Base-by-base conservation (phyloP, 2,329 filamentous ascomycete genomes). In the Nemania diffusa region DNA sequence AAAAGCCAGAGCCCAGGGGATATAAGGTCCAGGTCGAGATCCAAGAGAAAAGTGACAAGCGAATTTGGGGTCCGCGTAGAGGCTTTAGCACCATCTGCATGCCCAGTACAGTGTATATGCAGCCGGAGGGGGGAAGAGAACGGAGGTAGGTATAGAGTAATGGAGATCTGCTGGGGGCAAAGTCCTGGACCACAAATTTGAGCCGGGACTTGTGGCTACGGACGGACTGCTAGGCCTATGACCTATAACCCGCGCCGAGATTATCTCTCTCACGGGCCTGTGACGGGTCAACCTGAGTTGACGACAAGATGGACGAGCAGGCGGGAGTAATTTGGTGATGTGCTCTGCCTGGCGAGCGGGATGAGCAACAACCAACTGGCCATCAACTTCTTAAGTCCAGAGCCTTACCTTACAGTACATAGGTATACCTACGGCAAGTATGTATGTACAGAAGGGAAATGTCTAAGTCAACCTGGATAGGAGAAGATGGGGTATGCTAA, bases 41-140 rank as follows among this genome's bases (percentile, higher is more conserved):
- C 67, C 67, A 73, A 71, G 69, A 67, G 62, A n/a, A 67, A 62
- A 65, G 44, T 56, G 68, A 70, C 71, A 74, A 72, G 69, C 68
- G 71, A 75, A 72, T 76, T 75, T 73, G 74, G 73, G 69, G 69
- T 71, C 69, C 62, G 65, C 53, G 71, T 73, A 79, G 76, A 73
- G 76, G 74, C 73, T 77, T 72, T 75, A 75, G 73, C 60, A 69
- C 57, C 59, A 67, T 65, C 62, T 65, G 75, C 73, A 75, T 73
- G 73, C 69, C 70, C 71, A 72, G 71, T 74, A 75, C 72, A 69
- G 70, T 75, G 73, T 74, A 76, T 73, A 77, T 76, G 73, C 73
- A 74, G 72, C 75, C 72, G 64, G 73, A 76, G 71, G 75, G 74
- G 75, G 74, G 76, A 77, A 74, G 75, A 77, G 75, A 15, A 73